A percentile compares a stretch with the other conserved stretches of the same genome.
Conservation (phyloP, 148 eudicot species). For the Diospyros lotus region DNA sequence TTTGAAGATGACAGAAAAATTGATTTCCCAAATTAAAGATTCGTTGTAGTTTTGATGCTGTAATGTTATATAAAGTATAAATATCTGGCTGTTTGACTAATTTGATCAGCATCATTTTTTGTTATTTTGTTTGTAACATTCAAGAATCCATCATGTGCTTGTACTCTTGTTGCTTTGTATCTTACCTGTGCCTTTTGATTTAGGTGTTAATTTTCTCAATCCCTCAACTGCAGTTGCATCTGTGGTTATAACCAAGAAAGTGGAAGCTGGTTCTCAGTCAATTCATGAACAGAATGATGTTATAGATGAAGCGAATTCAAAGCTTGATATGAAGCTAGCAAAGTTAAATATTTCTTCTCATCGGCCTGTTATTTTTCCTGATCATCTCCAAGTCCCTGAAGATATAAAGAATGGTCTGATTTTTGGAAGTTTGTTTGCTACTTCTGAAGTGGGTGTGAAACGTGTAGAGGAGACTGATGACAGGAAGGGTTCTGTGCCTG, state of each 20-base stretch:
- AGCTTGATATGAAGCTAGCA: slow-evolving; percentile 40
- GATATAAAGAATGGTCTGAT: slow-evolving; percentile 44
- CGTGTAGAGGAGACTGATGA: slow-evolving; percentile 10
- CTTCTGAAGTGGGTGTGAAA: slow-evolving; percentile 21
- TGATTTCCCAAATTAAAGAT: not conserved
- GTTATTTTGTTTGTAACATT: not conserved
- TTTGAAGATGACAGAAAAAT: not conserved
- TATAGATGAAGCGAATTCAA: slow-evolving; percentile 34
- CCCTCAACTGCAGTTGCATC: slow-evolving; percentile 17
- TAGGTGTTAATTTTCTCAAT: not conserved
- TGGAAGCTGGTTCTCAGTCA: slow-evolving; percentile 13
- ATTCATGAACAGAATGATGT: slow-evolving; percentile 16
- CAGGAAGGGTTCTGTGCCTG: slow-evolving; percentile 18
- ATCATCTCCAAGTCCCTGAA: slow-evolving; percentile 73
- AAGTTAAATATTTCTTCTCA: slow-evolving; percentile 35
- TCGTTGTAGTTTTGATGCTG: not conserved
- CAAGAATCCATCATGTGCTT: not conserved
- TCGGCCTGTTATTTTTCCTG: slow-evolving; percentile 63
- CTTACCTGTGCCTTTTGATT: not conserved
- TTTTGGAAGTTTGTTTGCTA: slow-evolving; percentile 67
- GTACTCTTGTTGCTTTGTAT: not conserved
- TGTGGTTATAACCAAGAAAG: slow-evolving; percentile 13
- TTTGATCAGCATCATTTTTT: not conserved
- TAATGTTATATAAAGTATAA: not conserved
- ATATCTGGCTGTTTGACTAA: not conserved